These are phyloP conservation scores for Eutrema japonicum DNA, from an alignment of 345 rosid genomes.

Conservation along the genomic window DNA sequence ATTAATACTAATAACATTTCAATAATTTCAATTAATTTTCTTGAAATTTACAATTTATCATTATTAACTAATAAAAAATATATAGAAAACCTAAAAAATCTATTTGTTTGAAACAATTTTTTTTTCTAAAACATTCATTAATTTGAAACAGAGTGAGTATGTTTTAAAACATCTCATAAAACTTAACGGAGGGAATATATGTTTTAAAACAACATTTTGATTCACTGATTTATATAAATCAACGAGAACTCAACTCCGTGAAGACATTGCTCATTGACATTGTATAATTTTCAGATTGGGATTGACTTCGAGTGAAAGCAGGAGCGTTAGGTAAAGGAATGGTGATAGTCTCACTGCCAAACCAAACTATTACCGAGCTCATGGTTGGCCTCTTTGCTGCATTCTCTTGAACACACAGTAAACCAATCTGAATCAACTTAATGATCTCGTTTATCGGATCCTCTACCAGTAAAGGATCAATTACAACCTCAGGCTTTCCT, in stretches of 20 bases:
- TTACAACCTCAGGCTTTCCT: neutral
- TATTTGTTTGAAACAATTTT: too few species aligned
- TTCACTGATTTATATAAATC: neutral
- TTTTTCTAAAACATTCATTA: too few species aligned
- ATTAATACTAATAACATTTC: too few species aligned
- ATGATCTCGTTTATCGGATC: neutral
- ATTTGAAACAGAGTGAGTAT: too few species aligned
- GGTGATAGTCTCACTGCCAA: conserved; percentile 6
- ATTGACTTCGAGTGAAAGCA: neutral
- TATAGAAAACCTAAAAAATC: too few species aligned
- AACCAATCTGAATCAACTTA: conserved; percentile 7
- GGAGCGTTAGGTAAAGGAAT: conserved; percentile 1
- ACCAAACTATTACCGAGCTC: conserved; percentile 5
- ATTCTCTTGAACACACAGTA: conserved; percentile 11
- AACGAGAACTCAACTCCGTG: conserved; percentile 46
- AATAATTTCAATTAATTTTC: too few species aligned
- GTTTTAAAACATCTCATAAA: too few species aligned
- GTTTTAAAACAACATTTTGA: neutral
- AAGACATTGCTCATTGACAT: conserved; percentile 42
- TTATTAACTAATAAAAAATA: too few species aligned
- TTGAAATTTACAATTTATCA: too few species aligned
- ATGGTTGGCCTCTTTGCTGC: conserved; percentile 18
- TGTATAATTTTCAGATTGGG: conserved; percentile 11
- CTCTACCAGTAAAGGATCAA: neutral
- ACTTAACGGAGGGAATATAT: too few species aligned